Percentiles rank a stretch among this genome's conserved stretches.
These are phyloP conservation scores for Trichocomaceae sp. DNA, from an alignment of 2,329 filamentous ascomycete species.

Conservation along the genomic window DNA sequence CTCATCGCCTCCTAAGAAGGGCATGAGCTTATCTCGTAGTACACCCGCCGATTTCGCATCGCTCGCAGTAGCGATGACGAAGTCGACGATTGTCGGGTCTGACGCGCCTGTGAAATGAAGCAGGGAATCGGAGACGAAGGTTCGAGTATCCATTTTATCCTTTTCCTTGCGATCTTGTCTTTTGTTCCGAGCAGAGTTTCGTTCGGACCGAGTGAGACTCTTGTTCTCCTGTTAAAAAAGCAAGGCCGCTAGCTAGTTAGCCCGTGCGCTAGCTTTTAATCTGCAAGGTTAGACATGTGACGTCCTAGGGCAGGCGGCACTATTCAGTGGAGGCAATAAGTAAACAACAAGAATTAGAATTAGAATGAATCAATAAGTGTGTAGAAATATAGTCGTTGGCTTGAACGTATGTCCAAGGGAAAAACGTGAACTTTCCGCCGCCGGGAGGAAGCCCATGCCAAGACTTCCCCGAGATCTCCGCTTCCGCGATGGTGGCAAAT, in stretches of 20 bases:
- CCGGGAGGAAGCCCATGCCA: not conserved
- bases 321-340: not conserved
- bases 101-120: conserved; percentile 50
- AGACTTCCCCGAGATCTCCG: not conserved
- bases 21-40: conserved; percentile 46
- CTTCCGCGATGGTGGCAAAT: not conserved
- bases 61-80: conserved; percentile 49
- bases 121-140: conserved; percentile 46
- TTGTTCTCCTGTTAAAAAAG: not conserved
- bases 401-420: not conserved
- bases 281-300: not conserved
- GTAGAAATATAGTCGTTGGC: not conserved
- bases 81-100: conserved; percentile 52
- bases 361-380: not conserved
- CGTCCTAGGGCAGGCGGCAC: not conserved
- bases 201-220: not conserved
- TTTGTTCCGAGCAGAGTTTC: not conserved
- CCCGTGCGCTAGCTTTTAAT: not conserved
- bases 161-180: not conserved
- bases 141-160: conserved; percentile 32
- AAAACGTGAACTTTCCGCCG: not conserved
- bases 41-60: conserved; percentile 43
- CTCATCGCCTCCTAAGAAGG: conserved; percentile 44
- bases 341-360: too few species aligned
- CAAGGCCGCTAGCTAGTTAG: not conserved